Evolutionary conservation across 805 yeast genomes (phyloP).

Genomic region (Yarrowia sp.): DNA sequence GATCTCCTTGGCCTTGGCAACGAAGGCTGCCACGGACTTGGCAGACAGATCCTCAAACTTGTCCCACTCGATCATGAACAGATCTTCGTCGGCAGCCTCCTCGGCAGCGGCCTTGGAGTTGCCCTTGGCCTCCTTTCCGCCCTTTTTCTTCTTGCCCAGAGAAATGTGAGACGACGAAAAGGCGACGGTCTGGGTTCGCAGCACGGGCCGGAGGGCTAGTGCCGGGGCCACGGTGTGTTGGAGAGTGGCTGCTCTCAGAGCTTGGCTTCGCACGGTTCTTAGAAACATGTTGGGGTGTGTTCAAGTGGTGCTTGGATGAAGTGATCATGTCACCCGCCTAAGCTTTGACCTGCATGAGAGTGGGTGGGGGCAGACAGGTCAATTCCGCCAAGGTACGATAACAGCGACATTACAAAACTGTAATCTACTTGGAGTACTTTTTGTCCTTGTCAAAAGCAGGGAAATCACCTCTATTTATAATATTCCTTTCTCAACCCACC

Average conservation of each 20-base stretch:
- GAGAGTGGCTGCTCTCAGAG: neutral
- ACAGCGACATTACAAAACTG: too few relatives aligned
- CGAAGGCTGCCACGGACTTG: constrained; percentile 49
- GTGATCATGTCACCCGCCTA: neutral
- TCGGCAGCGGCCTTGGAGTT: constrained; percentile 23
- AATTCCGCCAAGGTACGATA: too few relatives aligned
- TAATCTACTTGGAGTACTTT: too few relatives aligned
- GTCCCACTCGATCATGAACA: constrained; percentile 33
- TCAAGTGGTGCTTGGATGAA: neutral
- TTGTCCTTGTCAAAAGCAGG: too few relatives aligned
- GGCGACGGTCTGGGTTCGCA: neutral
- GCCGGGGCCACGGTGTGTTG: neutral
- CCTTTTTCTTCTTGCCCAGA: constrained; percentile 23
- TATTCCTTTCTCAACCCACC: neutral
- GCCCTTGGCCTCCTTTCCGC: constrained; percentile 21
- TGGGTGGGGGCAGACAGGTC: neutral
- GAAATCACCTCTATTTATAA: neutral
- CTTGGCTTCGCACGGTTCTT: neutral
- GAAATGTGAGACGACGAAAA: neutral
- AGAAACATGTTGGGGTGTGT: neutral
- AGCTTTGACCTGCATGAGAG: neutral
- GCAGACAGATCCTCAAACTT: constrained; percentile 47
- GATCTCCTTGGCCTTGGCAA: constrained; percentile 55
- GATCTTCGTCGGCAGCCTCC: constrained; percentile 27
- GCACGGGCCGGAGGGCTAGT: neutral